A percentile compares a stretch with the other conserved stretches of the same genome.
phyloP scores from a whole-genome alignment of 768 basidiomycete species.

The Hericium alpestre region DNA sequence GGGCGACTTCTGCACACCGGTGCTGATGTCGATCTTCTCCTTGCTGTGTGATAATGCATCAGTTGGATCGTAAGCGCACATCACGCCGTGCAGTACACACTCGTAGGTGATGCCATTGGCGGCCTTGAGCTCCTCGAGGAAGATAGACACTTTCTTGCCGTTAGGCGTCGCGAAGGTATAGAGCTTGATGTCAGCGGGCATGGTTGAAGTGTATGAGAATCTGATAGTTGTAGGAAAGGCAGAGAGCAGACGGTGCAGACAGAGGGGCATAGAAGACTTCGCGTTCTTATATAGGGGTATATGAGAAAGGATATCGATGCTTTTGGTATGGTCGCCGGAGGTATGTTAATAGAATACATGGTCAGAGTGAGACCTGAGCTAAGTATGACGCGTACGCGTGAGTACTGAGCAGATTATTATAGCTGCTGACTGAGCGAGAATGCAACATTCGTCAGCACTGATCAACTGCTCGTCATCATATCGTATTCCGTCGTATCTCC shows the following conservation, averaged over 20 bases:
- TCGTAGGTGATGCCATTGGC: slow-evolving; percentile 38
- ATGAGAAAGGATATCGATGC: too few relatives aligned
- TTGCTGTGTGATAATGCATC: slow-evolving; percentile 26
- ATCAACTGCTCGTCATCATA: too few relatives aligned
- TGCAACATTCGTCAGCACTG: too few relatives aligned
- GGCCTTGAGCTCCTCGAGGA: slow-evolving; percentile 50
- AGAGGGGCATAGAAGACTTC: neutral
- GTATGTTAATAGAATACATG: too few relatives aligned
- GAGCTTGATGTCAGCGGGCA: slow-evolving; percentile 12
- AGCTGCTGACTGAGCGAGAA: too few relatives aligned
- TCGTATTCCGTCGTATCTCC: too few relatives aligned
- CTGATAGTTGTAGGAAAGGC: neutral
- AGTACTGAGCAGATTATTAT: too few relatives aligned
- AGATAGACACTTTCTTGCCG: slow-evolving; percentile 38
- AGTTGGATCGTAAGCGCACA: neutral
- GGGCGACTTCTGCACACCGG: slow-evolving; percentile 68
- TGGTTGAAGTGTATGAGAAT: neutral
- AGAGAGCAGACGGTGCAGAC: neutral
- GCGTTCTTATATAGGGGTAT: too few relatives aligned
- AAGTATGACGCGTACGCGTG: too few relatives aligned
- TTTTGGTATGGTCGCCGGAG: too few relatives aligned
- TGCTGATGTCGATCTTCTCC: slow-evolving; percentile 40
- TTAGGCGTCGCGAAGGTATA: slow-evolving; percentile 41
- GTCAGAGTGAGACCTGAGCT: too few relatives aligned
- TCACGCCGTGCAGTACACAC: slow-evolving; percentile 20